Evolutionary conservation across 2,329 filamentous ascomycete species (phyloP).

Genomic region (Aspergillus thermomutatus): DNA sequence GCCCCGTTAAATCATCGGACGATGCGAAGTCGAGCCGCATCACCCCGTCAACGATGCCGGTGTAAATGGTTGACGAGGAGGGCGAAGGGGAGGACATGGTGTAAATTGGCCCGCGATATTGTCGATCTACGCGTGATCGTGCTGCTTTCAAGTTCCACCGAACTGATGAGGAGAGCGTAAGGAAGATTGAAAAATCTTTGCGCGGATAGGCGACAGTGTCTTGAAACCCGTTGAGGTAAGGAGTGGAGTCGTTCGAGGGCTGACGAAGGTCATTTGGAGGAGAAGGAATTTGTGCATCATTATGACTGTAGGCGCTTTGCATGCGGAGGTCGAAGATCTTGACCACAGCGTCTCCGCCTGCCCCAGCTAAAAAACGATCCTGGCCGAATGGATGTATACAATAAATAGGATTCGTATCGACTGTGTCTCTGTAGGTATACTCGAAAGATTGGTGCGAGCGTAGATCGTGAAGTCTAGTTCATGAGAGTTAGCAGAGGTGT

Average conservation of each 20-base stretch:
- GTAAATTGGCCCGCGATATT: conserved; percentile 45
- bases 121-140: conserved; percentile 16
- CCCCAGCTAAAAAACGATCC: conserved; percentile 56
- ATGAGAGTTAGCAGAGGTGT: not conserved
- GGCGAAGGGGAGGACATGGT: conserved; percentile 44
- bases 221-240: conserved; percentile 1
- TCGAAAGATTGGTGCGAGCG: conserved; percentile 50
- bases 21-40: conserved; percentile 43
- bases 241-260: not conserved
- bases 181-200: conserved; percentile 43
- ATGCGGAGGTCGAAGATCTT: conserved; percentile 63
- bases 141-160: conserved; percentile 6
- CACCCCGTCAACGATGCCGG: conserved; percentile 42
- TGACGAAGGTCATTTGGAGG: not conserved
- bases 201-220: conserved; percentile 11
- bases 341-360: conserved; percentile 55
- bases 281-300: conserved; percentile 19
- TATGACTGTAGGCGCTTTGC: conserved; percentile 33
- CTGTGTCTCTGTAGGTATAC: conserved; percentile 52
- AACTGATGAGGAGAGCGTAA: conserved; percentile 30
- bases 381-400: conserved; percentile 55
- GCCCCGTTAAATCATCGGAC: conserved; percentile 39
- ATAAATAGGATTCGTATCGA: conserved; percentile 58
- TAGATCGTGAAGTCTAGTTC: conserved; percentile 56
- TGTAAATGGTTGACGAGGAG: conserved; percentile 45